A percentile compares a stretch with the other conserved stretches of the same genome.
phyloP scores from a whole-genome alignment of 768 basidiomycete genomes.

The Naganishia randhawae region DNA sequence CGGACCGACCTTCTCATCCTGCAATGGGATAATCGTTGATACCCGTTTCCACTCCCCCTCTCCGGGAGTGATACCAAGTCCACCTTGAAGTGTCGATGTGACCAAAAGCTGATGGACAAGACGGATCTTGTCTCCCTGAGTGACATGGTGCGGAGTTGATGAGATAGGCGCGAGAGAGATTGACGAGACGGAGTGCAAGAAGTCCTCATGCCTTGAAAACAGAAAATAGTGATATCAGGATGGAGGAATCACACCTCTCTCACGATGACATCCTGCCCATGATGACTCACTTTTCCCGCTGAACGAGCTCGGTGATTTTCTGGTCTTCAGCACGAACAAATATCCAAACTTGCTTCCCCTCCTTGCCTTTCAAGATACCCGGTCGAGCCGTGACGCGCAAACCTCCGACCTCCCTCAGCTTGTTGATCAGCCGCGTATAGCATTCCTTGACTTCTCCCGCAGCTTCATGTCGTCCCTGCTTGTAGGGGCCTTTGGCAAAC shows the following conservation, averaged over 20 bases:
- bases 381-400: conserved; percentile 39
- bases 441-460: conserved; percentile 38
- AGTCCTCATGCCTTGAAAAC: conserved; percentile 61
- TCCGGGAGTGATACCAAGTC: conserved; percentile 73
- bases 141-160: conserved; percentile 56
- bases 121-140: conserved; percentile 39
- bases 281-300: conserved; percentile 71
- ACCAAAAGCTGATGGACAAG: conserved; percentile 42
- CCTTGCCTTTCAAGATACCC: conserved; percentile 34
- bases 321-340: conserved; percentile 68
- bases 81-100: conserved; percentile 66
- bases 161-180: conserved; percentile 54
- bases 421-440: conserved; percentile 39
- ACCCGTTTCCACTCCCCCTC: conserved; percentile 73
- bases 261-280: no score
- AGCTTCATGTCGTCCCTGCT: conserved; percentile 31
- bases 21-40: conserved; percentile 74
- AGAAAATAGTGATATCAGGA: neutral
- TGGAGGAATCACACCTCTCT: neutral
- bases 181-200: conserved; percentile 61
- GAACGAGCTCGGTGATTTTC: conserved; percentile 63
- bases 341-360: conserved; percentile 53
- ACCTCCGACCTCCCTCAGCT: conserved; percentile 42
- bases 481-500: neutral
- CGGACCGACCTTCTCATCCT: conserved; percentile 60